A percentile compares a stretch with the other conserved stretches of the same genome.
Evolutionary conservation across 139 green algal genomes (phyloP).

Genomic region (Coelastrella sp.): DNA sequence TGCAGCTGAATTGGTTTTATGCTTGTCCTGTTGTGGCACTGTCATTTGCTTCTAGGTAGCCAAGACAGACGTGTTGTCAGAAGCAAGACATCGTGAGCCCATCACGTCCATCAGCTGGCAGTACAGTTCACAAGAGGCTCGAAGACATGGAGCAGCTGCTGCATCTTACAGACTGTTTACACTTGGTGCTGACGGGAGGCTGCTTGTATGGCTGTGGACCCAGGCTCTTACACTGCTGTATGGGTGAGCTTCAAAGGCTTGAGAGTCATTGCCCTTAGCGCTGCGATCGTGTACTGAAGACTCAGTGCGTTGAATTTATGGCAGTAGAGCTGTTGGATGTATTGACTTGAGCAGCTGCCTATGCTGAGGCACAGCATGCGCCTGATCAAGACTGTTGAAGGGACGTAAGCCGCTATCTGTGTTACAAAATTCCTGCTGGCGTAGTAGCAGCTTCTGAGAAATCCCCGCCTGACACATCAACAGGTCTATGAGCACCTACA

Average conservation of each 20-base stretch:
- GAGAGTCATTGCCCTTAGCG: too few relatives aligned
- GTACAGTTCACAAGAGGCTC: slow-evolving; percentile 52
- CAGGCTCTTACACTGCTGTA: slow-evolving; percentile 65
- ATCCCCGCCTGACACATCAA: too few relatives aligned
- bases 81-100: slow-evolving; percentile 60
- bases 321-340: too few relatives aligned
- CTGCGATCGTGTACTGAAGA: too few relatives aligned
- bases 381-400: too few relatives aligned
- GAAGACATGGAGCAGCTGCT: slow-evolving; percentile 35
- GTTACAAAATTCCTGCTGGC: too few relatives aligned
- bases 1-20: background rate
- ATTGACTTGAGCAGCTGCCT: too few relatives aligned
- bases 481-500: too few relatives aligned
- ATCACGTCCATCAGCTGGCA: slow-evolving; percentile 51
- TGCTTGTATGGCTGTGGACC: slow-evolving; percentile 75
- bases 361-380: too few relatives aligned
- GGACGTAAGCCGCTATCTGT: too few relatives aligned
- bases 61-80: slow-evolving; percentile 47
- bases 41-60: slow-evolving; percentile 37
- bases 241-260: background rate
- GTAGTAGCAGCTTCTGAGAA: too few relatives aligned
- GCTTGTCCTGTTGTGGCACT: background rate
- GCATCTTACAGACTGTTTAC: slow-evolving; percentile 72
- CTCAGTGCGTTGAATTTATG: too few relatives aligned
- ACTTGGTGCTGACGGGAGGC: slow-evolving; percentile 67